Evolutionary conservation across 164 flowering plant species (phyloP).

Genomic region (Nymphaea thermarum): DNA sequence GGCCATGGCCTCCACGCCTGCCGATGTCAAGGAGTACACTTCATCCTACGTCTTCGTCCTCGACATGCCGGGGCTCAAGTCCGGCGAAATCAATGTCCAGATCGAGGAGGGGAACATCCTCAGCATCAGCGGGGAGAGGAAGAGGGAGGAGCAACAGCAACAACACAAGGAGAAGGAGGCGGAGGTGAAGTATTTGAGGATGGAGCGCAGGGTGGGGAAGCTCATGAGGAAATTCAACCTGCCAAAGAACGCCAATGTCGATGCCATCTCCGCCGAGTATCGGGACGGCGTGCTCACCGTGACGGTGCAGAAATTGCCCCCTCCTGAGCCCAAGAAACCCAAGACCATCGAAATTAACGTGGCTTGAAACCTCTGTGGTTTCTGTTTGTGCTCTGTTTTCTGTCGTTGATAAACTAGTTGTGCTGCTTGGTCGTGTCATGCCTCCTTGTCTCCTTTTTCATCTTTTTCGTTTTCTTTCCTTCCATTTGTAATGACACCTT

Average conservation of each 20-base stretch:
- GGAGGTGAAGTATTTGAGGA: constrained; percentile 38
- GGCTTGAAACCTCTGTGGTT: too few relatives aligned
- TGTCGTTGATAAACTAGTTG: too few relatives aligned
- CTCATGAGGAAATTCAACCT: constrained; percentile 47
- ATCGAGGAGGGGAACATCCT: constrained; percentile 38
- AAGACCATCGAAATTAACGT: too few relatives aligned
- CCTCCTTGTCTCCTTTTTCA: too few relatives aligned
- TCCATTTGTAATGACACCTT: too few relatives aligned
- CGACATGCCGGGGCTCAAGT: constrained; percentile 56
- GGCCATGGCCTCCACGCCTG: constrained; percentile 57
- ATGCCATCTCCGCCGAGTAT: constrained; percentile 31
- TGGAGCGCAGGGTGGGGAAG: constrained; percentile 58
- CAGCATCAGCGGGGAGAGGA: constrained; percentile 33
- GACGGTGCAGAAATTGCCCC: constrained; percentile 46
- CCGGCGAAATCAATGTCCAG: constrained; percentile 35
- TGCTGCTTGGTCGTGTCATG: too few relatives aligned
- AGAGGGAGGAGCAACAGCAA: constrained; percentile 18
- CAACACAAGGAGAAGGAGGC: constrained; percentile 16
- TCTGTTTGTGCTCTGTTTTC: too few relatives aligned
- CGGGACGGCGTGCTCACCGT: constrained; percentile 56
- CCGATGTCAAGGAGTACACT: constrained; percentile 40
- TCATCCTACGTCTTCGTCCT: constrained; percentile 31
- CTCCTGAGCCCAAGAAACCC: constrained; percentile 64
- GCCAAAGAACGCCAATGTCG: constrained; percentile 45
- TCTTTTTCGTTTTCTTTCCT: too few relatives aligned